phyloP scores from a whole-genome alignment of 106 monocot genomes.

The Acorus calamus region DNA sequence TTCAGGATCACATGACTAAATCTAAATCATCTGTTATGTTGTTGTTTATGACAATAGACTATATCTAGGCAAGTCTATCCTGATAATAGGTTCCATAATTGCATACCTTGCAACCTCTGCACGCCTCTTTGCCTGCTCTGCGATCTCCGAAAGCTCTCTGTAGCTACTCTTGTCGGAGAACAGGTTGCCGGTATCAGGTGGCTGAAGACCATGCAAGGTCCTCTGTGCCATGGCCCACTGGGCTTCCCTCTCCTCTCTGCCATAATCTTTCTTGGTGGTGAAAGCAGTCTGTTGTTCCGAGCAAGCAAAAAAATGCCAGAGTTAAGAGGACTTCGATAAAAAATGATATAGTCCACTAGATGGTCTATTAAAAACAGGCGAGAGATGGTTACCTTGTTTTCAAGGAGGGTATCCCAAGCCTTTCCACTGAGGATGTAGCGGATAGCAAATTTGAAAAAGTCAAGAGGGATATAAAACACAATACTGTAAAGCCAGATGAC shows the following conservation, averaged over 20 bases:
- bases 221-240: slow-evolving; percentile 81
- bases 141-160: slow-evolving; percentile 87
- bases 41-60: no score
- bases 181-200: slow-evolving; percentile 29
- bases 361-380: not conserved
- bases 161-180: slow-evolving; percentile 83
- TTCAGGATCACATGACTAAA: no score
- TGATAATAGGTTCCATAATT: no score
- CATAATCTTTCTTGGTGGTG: slow-evolving; percentile 72
- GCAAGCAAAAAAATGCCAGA: not conserved
- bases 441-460: slow-evolving; percentile 62
- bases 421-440: slow-evolving; percentile 88
- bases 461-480: slow-evolving; percentile 68
- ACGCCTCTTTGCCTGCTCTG: slow-evolving; percentile 80
- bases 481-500: slow-evolving; percentile 91
- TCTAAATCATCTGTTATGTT: no score
- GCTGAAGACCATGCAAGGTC: slow-evolving; percentile 70
- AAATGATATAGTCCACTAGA: not conserved
- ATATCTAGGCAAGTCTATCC: no score
- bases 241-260: slow-evolving; percentile 76
- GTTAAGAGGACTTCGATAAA: not conserved
- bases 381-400: slow-evolving; percentile 39
- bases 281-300: slow-evolving; percentile 45
- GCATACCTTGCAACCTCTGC: slow-evolving; percentile 80
- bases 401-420: slow-evolving; percentile 77